Conservation (phyloP, 768 basidiomycete genomes). For the Thelephora ganbajun region DNA sequence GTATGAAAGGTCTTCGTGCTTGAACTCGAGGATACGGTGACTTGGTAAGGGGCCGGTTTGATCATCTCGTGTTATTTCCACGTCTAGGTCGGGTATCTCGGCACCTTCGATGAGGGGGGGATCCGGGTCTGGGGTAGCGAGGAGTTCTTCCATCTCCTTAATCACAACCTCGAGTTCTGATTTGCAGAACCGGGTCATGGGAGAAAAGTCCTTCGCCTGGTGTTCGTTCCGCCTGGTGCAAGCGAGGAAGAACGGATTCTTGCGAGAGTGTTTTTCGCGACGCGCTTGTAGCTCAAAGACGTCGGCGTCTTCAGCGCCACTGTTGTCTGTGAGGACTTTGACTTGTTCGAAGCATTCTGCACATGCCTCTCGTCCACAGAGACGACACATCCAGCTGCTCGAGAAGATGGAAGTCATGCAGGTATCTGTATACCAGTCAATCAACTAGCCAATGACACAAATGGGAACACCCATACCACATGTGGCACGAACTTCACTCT, state of each 20-base stretch:
- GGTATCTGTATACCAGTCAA: slow-evolving; percentile 41
- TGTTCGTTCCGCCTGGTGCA: slow-evolving; percentile 67
- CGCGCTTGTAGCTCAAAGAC: slow-evolving; percentile 33
- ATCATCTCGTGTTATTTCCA: background rate
- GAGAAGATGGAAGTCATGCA: slow-evolving; percentile 92
- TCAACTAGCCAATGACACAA: slow-evolving; percentile 3
- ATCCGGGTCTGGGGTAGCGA: slow-evolving; percentile 16
- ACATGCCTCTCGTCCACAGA: slow-evolving; percentile 85
- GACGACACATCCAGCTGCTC: slow-evolving; percentile 80
- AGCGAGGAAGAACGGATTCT: slow-evolving; percentile 60
- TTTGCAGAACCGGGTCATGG: slow-evolving; percentile 64
- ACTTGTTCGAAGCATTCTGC: slow-evolving; percentile 69
- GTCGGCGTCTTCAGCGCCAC: slow-evolving; percentile 32
- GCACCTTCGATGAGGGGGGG: background rate
- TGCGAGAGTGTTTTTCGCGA: slow-evolving; percentile 46
- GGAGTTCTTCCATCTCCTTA: slow-evolving; percentile 48
- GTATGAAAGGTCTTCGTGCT: slow-evolving; percentile 36
- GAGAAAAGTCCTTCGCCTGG: slow-evolving; percentile 50
- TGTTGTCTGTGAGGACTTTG: slow-evolving; percentile 36
- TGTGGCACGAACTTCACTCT: slow-evolving; percentile 72
- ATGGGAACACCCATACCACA: slow-evolving; percentile 43
- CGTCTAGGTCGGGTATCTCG: background rate
- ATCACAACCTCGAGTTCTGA: slow-evolving; percentile 54
- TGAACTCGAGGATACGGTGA: slow-evolving; percentile 31
- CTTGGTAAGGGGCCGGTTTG: slow-evolving; percentile 20